Conservation (phyloP, 2,329 filamentous ascomycete genomes). For the Diaporthe aspalathi region DNA sequence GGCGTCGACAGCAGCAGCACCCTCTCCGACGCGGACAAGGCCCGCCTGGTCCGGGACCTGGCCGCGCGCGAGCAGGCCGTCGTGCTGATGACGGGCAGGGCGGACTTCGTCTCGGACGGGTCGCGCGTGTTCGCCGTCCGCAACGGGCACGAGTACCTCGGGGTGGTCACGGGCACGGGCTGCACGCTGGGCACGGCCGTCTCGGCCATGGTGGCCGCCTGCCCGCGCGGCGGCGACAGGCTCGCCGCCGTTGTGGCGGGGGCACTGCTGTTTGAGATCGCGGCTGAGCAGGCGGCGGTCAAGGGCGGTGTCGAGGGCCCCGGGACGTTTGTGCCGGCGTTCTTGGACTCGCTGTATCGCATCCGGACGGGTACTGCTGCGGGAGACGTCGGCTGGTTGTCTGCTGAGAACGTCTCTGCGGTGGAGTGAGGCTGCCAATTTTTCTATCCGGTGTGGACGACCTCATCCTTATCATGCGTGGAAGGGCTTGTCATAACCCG, state of each 20-base stretch:
- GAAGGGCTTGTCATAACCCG: too few species aligned
- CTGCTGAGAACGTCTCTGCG: not conserved
- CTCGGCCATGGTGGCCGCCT: conserved; percentile 77
- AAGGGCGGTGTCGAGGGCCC: conserved; percentile 77
- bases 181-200: conserved; percentile 88
- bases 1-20: conserved; percentile 84
- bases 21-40: conserved; percentile 60
- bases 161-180: conserved; percentile 80
- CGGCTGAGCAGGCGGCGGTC: conserved; percentile 76
- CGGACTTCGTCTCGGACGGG: conserved; percentile 84
- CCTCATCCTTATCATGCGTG: too few species aligned
- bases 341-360: conserved; percentile 77
- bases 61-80: conserved; percentile 77
- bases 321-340: conserved; percentile 86
- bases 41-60: conserved; percentile 71
- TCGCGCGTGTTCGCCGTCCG: conserved; percentile 71
- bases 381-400: conserved; percentile 24
- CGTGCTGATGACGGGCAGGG: conserved; percentile 83
- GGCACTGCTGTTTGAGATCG: conserved; percentile 80
- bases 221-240: conserved; percentile 63
- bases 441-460: not conserved
- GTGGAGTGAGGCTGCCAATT: not conserved
- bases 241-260: conserved; percentile 80
- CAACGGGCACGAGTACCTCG: conserved; percentile 81
- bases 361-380: conserved; percentile 46